Percentiles rank a stretch among this genome's conserved stretches.
phyloP scores from a whole-genome alignment of 2,329 filamentous ascomycete genomes.

The Alternaria sp. region DNA sequence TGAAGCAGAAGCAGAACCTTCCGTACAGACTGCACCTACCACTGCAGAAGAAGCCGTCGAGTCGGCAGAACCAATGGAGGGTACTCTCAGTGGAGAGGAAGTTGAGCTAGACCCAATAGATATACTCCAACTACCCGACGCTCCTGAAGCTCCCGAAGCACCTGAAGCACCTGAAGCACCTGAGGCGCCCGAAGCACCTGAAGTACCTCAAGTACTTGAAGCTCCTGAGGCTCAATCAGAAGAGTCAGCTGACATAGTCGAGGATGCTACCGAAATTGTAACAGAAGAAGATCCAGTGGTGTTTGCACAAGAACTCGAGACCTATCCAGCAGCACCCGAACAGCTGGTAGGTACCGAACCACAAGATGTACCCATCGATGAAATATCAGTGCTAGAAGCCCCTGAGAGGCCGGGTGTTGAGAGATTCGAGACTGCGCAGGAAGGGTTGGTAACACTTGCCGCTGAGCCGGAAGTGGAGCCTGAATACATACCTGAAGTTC shows the following conservation, averaged over 20 bases:
- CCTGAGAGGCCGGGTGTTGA: background rate
- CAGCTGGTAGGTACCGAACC: constrained; percentile 14
- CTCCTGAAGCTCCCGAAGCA: background rate
- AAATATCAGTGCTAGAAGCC: background rate
- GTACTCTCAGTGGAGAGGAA: background rate
- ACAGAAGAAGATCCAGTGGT: background rate
- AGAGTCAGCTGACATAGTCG: background rate
- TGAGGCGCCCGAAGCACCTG: background rate
- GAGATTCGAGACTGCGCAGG: background rate
- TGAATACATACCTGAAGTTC: background rate
- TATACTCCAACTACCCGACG: background rate
- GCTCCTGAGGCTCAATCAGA: constrained; percentile 9
- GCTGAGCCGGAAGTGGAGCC: background rate
- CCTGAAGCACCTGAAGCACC: background rate
- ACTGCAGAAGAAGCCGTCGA: background rate
- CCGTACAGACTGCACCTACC: constrained; percentile 1
- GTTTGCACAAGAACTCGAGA: background rate
- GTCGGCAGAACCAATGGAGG: constrained; percentile 7
- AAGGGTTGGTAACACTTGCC: background rate
- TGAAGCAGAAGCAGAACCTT: constrained; percentile 3
- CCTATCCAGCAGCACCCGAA: background rate
- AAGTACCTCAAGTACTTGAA: background rate
- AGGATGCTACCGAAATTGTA: background rate
- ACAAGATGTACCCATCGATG: constrained; percentile 11
- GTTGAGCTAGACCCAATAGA: constrained; percentile 4